A percentile compares a stretch with the other conserved stretches of the same genome.
phyloP scores from a whole-genome alignment of 2,329 filamentous ascomycete species.

The Alternaria sp. region DNA sequence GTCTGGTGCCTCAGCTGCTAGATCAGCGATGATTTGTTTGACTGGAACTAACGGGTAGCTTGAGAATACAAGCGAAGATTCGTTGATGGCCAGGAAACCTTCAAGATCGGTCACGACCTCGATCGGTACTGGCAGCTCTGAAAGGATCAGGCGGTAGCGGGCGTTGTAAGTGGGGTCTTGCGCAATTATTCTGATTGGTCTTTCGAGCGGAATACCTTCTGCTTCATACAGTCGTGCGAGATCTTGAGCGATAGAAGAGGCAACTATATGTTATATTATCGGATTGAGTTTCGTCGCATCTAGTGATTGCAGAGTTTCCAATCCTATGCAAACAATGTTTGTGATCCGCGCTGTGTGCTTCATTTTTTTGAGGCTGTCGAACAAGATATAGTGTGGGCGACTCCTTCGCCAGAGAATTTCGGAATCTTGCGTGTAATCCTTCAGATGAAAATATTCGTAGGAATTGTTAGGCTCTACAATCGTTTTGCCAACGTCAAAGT shows the following conservation, averaged over 20 bases:
- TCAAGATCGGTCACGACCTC: neutral
- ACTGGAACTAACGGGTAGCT: neutral
- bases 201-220: neutral
- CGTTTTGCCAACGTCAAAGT: neutral
- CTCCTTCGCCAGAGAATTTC: neutral
- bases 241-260: neutral
- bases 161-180: constrained; percentile 7
- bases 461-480: neutral
- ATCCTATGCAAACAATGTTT: neutral
- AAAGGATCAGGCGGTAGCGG: neutral
- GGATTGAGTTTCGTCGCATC: neutral
- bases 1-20: neutral
- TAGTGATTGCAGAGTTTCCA: neutral
- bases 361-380: neutral
- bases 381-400: neutral
- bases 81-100: constrained; percentile 4
- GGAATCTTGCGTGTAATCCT: neutral
- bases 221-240: neutral
- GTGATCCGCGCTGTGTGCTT: neutral
- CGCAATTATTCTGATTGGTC: neutral
- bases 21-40: constrained; percentile 4
- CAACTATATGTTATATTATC: neutral
- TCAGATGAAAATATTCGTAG: neutral
- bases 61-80: neutral
- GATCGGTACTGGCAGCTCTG: neutral